A percentile compares a stretch with the other conserved stretches of the same genome.
phyloP scores from a whole-genome alignment of 1,139 yeast genomes.

The Ogataea hybrid region DNA sequence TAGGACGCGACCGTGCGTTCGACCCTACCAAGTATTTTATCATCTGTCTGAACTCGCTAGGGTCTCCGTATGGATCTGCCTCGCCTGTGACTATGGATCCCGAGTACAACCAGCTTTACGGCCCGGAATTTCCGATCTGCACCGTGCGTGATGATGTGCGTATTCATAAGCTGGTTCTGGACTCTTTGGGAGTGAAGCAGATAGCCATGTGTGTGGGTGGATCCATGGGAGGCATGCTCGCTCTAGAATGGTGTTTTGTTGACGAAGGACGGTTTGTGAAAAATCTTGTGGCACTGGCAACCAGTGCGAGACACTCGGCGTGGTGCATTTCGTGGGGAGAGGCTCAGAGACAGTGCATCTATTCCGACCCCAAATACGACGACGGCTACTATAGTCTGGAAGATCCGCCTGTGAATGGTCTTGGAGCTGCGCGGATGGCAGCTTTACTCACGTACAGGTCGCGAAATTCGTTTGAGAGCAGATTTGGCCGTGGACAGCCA shows the following conservation, averaged over 20 bases:
- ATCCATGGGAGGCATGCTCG: conserved; percentile 99
- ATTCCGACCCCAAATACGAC: conserved; percentile 87
- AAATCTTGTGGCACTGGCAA: conserved; percentile 80
- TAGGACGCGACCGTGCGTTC: conserved; percentile 84
- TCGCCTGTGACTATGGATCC: conserved; percentile 83
- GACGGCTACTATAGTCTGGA: conserved; percentile 81
- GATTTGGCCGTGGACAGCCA: conserved; percentile 74
- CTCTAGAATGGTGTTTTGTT: conserved; percentile 76
- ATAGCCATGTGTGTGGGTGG: conserved; percentile 93
- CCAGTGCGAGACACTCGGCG: conserved; percentile 92
- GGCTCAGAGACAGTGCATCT: conserved; percentile 93
- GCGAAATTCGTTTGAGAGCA: conserved; percentile 83
- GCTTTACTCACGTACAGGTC: conserved; percentile 92
- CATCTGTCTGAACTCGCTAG: conserved; percentile 84
- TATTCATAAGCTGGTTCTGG: conserved; percentile 73
- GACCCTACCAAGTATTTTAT: conserved; percentile 87
- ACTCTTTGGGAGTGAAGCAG: conserved; percentile 63
- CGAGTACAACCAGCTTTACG: conserved; percentile 71
- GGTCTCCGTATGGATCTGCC: conserved; percentile 95
- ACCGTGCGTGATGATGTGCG: conserved; percentile 89
- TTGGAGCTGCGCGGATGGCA: conserved; percentile 97
- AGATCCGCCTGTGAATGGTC: conserved; percentile 82
- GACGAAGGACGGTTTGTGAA: conserved; percentile 64
- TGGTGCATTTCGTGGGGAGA: conserved; percentile 99
- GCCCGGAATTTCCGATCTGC: conserved; percentile 92